phyloP scores from a whole-genome alignment of 345 rosid genomes.

The Arabis alpina region DNA sequence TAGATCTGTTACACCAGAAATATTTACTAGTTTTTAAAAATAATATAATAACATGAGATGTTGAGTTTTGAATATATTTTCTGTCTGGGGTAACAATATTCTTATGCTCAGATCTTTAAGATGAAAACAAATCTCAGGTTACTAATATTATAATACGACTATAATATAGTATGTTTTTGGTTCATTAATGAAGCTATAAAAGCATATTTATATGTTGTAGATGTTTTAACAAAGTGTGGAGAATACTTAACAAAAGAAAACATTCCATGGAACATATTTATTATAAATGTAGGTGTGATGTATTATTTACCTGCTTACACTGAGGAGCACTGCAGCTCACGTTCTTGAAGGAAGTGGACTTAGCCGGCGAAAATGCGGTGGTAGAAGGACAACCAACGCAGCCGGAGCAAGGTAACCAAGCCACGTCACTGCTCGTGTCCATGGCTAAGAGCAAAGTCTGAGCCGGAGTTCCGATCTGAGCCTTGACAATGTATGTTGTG shows the following conservation, averaged over 20 bases:
- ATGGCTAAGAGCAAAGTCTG: slow-evolving; percentile 81
- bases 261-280: slow-evolving; percentile 35
- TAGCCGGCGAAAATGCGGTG: slow-evolving; percentile 49
- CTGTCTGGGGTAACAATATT: neutral
- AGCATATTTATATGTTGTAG: too few species aligned
- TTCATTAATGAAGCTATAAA: slow-evolving; percentile 22
- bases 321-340: slow-evolving; percentile 65
- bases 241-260: slow-evolving; percentile 25
- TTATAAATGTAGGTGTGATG: neutral
- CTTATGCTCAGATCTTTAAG: slow-evolving; percentile 25
- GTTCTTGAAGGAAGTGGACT: slow-evolving; percentile 66
- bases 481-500: slow-evolving; percentile 77
- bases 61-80: slow-evolving; percentile 2
- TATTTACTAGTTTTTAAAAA: neutral
- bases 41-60: neutral
- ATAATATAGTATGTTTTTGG: slow-evolving; percentile 7
- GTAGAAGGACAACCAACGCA: slow-evolving; percentile 77
- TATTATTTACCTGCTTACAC: slow-evolving; percentile 69
- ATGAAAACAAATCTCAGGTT: slow-evolving; percentile 24
- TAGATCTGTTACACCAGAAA: slow-evolving; percentile 23
- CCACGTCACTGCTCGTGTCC: slow-evolving; percentile 88
- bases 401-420: slow-evolving; percentile 84
- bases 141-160: slow-evolving; percentile 24
- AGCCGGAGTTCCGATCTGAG: slow-evolving; percentile 75
- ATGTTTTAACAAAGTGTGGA: neutral